Base-by-base conservation (phyloP, 2,329 filamentous ascomycete species). In the Colletotrichum siamense region DNA sequence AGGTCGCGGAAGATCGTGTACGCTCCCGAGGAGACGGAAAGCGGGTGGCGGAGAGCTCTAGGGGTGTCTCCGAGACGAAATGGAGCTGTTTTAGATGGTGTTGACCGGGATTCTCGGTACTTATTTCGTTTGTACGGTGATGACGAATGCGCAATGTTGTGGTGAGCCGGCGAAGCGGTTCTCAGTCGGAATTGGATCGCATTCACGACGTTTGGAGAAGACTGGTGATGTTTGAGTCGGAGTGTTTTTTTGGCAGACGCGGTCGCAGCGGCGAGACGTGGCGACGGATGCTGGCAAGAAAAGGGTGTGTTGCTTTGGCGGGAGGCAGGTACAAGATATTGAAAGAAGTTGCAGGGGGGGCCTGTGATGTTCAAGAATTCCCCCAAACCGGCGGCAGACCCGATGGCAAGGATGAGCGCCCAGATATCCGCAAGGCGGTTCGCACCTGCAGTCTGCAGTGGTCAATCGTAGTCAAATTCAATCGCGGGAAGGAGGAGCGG, bases 281-380 rank as follows among this genome's bases (percentile, higher is more conserved):
- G 44, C 57, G 39, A 66, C 34, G 36, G 18, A 63, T 32, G 12
- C 22, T 49, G 62, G 63, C 44, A 49, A 49, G 57, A 34, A 67
- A 32, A 63, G 36, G 30, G 30, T 69, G 55, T 34, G 52, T n/a
- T 69, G 52, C 34, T 18, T 26, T 44, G 62, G 52, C 52, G 55
- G 73, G 63, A 52, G 68, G 69, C 39, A 68, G 55, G 69, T 63
- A 34, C 72, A 67, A 73, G 73, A 76, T 76, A 73, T 64, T 73
- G 32, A 22, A 57, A 44, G 59, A 62, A 36, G 28, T 64, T 64
- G 57, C 73, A 76, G 69, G 73, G 73, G 55, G 44, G 55, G 32
- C 49, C 69, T 69, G 71, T 28, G 32, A 73, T 67, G 64, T 26
- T 34, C 44, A 59, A 55, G 22, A 73, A 36, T 34, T 39, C 64